Conservation (phyloP, 768 basidiomycete genomes). For the Tulasnella sp. region DNA sequence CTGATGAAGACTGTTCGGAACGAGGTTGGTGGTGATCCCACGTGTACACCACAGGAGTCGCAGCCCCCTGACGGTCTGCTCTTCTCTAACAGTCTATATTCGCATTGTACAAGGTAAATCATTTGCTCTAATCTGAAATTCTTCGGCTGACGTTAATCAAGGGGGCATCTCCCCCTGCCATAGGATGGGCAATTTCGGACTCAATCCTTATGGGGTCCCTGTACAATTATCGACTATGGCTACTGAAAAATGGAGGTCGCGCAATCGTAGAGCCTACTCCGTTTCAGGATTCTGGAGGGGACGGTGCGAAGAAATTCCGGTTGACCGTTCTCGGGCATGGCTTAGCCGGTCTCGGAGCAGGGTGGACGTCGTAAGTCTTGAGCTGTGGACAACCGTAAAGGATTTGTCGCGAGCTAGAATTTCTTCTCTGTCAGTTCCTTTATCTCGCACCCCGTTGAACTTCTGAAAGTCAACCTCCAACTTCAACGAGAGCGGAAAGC, state of each 20-base stretch:
- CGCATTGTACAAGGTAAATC: constrained; percentile 52
- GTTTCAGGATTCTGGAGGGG: constrained; percentile 29
- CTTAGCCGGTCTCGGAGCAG: constrained; percentile 58
- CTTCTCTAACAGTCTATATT: constrained; percentile 42
- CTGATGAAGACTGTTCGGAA: constrained; percentile 49
- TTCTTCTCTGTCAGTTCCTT: constrained; percentile 41
- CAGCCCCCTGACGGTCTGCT: not conserved
- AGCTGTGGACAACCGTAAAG: not conserved
- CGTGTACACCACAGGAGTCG: not conserved
- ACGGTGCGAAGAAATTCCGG: constrained; percentile 36
- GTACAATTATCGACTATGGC: constrained; percentile 63
- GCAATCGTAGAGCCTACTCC: constrained; percentile 44
- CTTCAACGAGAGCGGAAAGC: constrained; percentile 50
- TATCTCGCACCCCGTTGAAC: constrained; percentile 69
- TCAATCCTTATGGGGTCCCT: constrained; percentile 60
- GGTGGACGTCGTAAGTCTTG: constrained; percentile 50
- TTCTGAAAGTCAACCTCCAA: constrained; percentile 70
- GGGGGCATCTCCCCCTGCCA: constrained; percentile 61
- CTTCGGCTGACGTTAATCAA: not conserved
- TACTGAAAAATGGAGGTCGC: constrained; percentile 33
- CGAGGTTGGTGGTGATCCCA: constrained; percentile 40
- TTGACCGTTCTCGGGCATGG: constrained; percentile 59
- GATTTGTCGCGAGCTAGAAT: not conserved
- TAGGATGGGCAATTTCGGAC: constrained; percentile 68
- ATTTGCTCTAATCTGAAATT: not conserved